Percentiles rank a stretch among this genome's conserved stretches.
These are phyloP conservation scores for Flaveria robusta DNA, from an alignment of 129 eudicot genomes.

Conservation along the genomic window DNA sequence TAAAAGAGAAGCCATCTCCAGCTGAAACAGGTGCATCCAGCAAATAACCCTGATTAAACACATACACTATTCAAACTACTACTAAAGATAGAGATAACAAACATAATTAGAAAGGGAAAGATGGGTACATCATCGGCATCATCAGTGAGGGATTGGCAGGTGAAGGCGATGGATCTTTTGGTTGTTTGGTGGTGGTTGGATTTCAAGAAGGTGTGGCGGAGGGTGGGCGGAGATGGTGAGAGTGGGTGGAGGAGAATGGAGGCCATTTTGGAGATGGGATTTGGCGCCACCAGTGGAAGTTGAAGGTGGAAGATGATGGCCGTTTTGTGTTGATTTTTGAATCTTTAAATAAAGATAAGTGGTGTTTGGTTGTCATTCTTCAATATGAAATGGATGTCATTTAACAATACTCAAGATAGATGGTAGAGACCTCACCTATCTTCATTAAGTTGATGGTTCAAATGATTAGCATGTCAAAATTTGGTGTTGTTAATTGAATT, in stretches of 20 bases:
- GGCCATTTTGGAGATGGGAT: conserved; percentile 26
- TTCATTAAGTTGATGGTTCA: too few relatives aligned
- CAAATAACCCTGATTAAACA: conserved; percentile 59
- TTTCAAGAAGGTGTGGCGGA: conserved; percentile 28
- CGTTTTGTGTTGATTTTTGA: conserved; percentile 38
- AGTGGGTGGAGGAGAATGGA: conserved; percentile 37
- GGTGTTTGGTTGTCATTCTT: conserved; percentile 60
- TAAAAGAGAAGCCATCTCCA: conserved; percentile 98
- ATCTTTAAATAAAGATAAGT: conserved; percentile 52
- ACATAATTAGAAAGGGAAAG: not conserved
- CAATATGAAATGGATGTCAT: too few relatives aligned
- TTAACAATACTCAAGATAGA: too few relatives aligned
- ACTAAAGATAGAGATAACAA: not conserved
- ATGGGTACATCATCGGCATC: conserved; percentile 57
- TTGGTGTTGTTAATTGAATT: too few relatives aligned
- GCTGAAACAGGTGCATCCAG: conserved; percentile 81
- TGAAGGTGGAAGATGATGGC: conserved; percentile 40
- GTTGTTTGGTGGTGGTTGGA: conserved; percentile 24
- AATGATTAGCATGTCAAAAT: too few relatives aligned
- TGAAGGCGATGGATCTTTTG: conserved; percentile 34
- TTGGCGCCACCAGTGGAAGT: conserved; percentile 42
- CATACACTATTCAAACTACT: not conserved
- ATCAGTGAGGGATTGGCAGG: conserved; percentile 50
- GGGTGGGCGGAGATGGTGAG: conserved; percentile 20
- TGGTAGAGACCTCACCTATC: too few relatives aligned